Conservation (phyloP, 768 basidiomycete genomes). For the Amanita pallidorosea region DNA sequence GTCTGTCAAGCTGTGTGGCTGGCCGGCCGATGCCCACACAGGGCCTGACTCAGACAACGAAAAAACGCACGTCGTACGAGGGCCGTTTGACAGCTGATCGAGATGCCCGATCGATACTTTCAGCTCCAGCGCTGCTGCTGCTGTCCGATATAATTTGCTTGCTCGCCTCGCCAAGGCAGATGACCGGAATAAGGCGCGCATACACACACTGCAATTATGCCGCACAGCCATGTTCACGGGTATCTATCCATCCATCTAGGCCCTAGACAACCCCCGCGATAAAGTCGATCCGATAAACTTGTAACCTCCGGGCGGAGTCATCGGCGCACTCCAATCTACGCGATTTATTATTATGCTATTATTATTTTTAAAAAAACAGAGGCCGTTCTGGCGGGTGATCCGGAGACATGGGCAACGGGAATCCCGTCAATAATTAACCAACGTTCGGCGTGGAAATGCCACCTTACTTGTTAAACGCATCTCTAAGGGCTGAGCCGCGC, state of each 20-base stretch:
- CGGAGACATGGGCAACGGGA: constrained; percentile 30
- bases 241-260: background rate
- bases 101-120: background rate
- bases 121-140: no score
- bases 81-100: no score
- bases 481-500: background rate
- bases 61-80: no score
- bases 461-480: background rate
- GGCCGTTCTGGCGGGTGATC: constrained; percentile 53
- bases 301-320: no score
- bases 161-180: background rate
- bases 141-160: background rate
- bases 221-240: background rate
- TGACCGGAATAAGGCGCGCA: background rate
- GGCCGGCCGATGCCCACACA: no score
- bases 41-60: background rate
- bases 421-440: background rate
- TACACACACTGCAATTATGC: no score
- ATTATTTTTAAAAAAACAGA: background rate
- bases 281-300: no score
- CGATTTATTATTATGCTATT: no score
- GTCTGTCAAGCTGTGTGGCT: no score
- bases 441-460: background rate
- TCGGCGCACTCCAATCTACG: background rate
- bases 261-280: no score